Evolutionary conservation across 257 asterid species (phyloP), one percentile per base, ranked within the genome.

Genomic region (Osmanthus fragrans): DNA sequence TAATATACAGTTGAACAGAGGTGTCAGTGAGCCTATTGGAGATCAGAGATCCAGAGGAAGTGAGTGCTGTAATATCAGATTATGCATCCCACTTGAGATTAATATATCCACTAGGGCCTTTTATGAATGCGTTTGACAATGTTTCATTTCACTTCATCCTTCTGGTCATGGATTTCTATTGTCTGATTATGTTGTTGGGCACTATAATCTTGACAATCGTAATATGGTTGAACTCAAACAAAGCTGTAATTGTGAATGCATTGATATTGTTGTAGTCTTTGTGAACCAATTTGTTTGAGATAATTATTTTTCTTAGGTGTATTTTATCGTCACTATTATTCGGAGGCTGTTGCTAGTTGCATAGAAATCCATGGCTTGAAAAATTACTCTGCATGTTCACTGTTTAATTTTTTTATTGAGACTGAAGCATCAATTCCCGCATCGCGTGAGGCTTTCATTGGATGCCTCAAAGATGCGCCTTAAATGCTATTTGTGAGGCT

Each of bases 31-130:
- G 65, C 92, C 90, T 75, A 40, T 85, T 84, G 88, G 91, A 77
- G 92, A 88, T 60, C 83, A 87, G 85, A 92, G 88, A 75, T 85
- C 95, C 80, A 89, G 94, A 86, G 98, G 90, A 89, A 88, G 99
- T 95, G 85, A 91, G 98, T 63, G 36, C 18, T 3, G 69, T 78
- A 75, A 18, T 49, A 70, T 72, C 29, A 51, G 29, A 51, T 75
- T 66, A 37, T 25, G 6, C 72, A 68, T 36, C 68, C 67, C 79
- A 21, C 58, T 71, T 54, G 29, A 18, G 56, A 10, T 72, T 56
- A 29, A 65, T 60, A 58, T 58, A 58, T 63, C 69, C 69, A 63
- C 13, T 23, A 63, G 69, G 69, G 34, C 66, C 32, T 63, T 63
- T 63, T 63, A 27, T 63, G 69, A 63, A 63, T 27, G 36, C 36